Conservation (phyloP, 75 land plant genomes). For the Sequoiadendron giganteum region DNA sequence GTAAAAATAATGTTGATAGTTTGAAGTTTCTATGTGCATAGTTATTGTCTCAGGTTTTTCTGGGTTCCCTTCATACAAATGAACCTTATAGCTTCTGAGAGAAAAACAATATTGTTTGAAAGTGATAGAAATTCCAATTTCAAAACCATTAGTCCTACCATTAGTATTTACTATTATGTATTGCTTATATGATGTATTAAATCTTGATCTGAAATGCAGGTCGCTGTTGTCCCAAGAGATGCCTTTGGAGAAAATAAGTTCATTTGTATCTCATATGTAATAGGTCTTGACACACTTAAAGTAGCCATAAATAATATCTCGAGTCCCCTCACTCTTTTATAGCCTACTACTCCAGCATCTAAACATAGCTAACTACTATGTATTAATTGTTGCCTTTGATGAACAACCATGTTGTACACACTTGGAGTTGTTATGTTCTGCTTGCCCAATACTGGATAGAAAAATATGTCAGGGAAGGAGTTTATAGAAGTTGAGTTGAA, state of each 20-base stretch:
- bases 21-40: background rate
- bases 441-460: background rate
- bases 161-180: background rate
- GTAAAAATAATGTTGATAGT: background rate
- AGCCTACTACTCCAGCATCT: conserved; percentile 37
- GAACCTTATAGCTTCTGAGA: background rate
- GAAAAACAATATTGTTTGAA: background rate
- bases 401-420: background rate
- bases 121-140: background rate
- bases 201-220: conserved; percentile 40
- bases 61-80: background rate
- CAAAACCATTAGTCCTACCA: background rate
- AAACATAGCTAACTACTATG: conserved; percentile 8
- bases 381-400: background rate
- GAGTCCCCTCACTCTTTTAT: conserved; percentile 49
- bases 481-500: background rate
- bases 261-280: conserved; percentile 92
- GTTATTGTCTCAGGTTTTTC: background rate
- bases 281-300: conserved; percentile 63
- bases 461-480: background rate
- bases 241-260: conserved; percentile 87
- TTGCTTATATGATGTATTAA: background rate
- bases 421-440: background rate
- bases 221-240: conserved; percentile 95
- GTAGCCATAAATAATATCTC: conserved; percentile 76